Conservation (phyloP, 2,329 filamentous ascomycete species). For the Xenosphaeropsis pyriputrescens region DNA sequence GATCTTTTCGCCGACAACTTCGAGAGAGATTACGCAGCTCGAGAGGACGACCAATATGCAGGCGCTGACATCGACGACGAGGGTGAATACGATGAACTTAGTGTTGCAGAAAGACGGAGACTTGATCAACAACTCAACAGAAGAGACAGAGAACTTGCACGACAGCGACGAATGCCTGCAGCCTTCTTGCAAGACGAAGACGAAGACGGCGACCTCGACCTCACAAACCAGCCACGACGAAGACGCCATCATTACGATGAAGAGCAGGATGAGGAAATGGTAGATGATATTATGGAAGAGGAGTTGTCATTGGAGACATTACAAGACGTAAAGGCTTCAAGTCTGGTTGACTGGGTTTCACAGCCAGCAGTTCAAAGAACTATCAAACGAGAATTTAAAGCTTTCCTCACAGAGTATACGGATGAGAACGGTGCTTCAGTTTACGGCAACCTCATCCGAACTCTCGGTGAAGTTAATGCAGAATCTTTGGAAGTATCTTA, state of each 20-base stretch:
- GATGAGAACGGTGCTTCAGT: constrained; percentile 82
- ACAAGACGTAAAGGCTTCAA: constrained; percentile 84
- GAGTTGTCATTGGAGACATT: constrained; percentile 86
- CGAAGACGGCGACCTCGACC: constrained; percentile 70
- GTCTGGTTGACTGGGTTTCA: constrained; percentile 88
- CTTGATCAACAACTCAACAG: constrained; percentile 62
- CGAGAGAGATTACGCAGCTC: constrained; percentile 54
- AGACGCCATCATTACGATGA: constrained; percentile 88
- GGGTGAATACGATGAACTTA: constrained; percentile 57
- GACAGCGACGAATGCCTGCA: constrained; percentile 50
- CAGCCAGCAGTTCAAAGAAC: constrained; percentile 81
- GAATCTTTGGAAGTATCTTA: constrained; percentile 95
- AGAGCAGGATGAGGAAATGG: constrained; percentile 83
- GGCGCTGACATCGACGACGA: constrained; percentile 64
- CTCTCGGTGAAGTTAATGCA: constrained; percentile 91
- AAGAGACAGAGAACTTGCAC: constrained; percentile 57
- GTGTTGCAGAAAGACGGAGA: constrained; percentile 48
- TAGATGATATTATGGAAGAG: constrained; percentile 87
- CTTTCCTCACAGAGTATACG: constrained; percentile 90
- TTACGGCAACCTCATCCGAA: constrained; percentile 87
- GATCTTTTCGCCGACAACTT: constrained; percentile 65
- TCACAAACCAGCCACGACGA: constrained; percentile 73
- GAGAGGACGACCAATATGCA: constrained; percentile 57
- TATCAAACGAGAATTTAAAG: constrained; percentile 93
- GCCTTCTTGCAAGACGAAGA: constrained; percentile 72